Base-by-base conservation (phyloP, 2,329 filamentous ascomycete genomes). In the Botrytis fragariae region DNA sequence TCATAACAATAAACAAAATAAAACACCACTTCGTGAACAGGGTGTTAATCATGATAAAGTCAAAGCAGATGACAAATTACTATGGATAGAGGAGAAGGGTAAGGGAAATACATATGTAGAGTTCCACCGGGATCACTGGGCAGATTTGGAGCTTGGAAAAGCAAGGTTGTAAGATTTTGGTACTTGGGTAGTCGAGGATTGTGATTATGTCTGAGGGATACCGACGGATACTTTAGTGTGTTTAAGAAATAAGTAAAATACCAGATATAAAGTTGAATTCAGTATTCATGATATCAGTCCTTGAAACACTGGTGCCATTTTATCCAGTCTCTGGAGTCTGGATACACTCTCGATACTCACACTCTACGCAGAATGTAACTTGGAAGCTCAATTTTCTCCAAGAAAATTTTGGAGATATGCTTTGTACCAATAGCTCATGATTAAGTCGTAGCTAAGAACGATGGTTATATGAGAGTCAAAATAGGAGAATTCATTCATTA, bases 1-100 rank as follows among this genome's bases (percentile, higher is more conserved):
- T 77, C 90, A 92, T 79, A 95, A 94, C 78, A 92, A 93, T 80
- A 95, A 95, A 83, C 92, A 94, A 82, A 93, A 93, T 79, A 95
- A 95, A 81, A 87, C 90, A 2, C 90, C 90, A 0, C 83, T 94
- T 63, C 86, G 91, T 78, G 87, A 88, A 63, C 90, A 92, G 75
- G 91, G 91, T 0, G 87, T 92, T 22, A 87, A 93, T 79, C 86
- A 88, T 2, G 81, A 81, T 37, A 85, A 85, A 78, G 82, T 85
- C 7, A 79, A 82, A 35, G 76, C 76, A 1, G 80, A 81, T 2
- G 86, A 87, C 71, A 78, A 81, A 42, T 72, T 88, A 4, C 81
- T 85, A 37, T 84, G 93, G 82, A 89, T 89, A 77, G 90, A 89
- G 83, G 81, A 89, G 14, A 84, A 85, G 74, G 87, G 86, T 0